Evolutionary conservation across 2,329 filamentous ascomycete species (phyloP).

Genomic region (Fusarium tricinctum): DNA sequence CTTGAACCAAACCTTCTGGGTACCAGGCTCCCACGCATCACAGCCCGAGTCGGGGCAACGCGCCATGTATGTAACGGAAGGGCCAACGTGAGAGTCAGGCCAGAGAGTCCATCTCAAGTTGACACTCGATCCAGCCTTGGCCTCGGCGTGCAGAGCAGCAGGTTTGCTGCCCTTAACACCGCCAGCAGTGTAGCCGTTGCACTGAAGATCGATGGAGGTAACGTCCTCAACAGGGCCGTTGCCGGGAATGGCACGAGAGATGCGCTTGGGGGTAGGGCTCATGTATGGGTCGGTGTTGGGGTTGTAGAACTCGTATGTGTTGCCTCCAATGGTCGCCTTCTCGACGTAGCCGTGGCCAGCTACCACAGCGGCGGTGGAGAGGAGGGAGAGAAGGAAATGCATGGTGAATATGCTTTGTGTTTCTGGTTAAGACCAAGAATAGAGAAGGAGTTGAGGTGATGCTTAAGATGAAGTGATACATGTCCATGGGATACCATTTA

Average conservation of each 20-base stretch:
- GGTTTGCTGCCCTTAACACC: conserved; percentile 64
- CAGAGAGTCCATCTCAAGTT: conserved; percentile 68
- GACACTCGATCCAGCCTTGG: conserved; percentile 66
- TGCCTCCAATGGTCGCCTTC: conserved; percentile 60
- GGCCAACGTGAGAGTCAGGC: conserved; percentile 66
- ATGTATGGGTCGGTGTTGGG: conserved; percentile 61
- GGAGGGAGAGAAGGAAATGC: conserved; percentile 47
- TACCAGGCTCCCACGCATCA: conserved; percentile 63
- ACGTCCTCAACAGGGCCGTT: conserved; percentile 71
- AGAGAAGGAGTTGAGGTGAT: neutral
- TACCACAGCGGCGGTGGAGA: conserved; percentile 56
- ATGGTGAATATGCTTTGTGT: conserved; percentile 24
- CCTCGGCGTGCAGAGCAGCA: conserved; percentile 67
- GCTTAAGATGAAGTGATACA: conserved; percentile 3
- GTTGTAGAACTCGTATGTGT: conserved; percentile 53
- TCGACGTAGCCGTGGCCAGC: conserved; percentile 65
- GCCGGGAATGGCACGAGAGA: conserved; percentile 69
- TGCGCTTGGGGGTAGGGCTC: conserved; percentile 61
- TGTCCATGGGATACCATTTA: conserved; percentile 25
- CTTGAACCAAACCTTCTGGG: conserved; percentile 69
- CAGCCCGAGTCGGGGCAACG: conserved; percentile 67
- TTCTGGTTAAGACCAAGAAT: neutral
- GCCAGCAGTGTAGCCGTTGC: conserved; percentile 65
- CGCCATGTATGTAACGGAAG: conserved; percentile 72
- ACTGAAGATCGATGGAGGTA: conserved; percentile 67